These are phyloP conservation scores for Basipetospora sp. DNA, from an alignment of 2,329 filamentous ascomycete species.

Conservation along the genomic window DNA sequence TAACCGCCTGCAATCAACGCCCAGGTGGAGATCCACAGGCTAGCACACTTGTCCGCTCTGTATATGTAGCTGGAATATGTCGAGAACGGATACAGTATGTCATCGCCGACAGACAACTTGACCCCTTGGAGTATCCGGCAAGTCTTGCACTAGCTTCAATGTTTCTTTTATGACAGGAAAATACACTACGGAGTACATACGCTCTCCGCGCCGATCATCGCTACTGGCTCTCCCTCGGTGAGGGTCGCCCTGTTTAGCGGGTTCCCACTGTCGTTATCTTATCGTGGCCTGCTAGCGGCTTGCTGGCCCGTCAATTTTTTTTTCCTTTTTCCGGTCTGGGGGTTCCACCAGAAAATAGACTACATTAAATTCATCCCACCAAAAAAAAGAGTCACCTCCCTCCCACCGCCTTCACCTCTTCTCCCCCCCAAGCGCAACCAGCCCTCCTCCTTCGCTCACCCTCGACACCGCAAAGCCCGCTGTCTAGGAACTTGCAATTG, in stretches of 20 bases:
- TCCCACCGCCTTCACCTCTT: conserved; percentile 2
- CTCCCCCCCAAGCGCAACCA: background rate
- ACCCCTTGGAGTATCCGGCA: no score
- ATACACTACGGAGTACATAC: no score
- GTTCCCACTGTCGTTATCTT: conserved; percentile 5
- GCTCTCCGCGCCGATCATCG: no score
- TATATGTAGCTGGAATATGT: no score
- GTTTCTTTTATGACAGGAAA: no score
- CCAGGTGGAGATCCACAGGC: no score
- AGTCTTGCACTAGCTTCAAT: no score
- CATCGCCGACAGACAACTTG: no score
- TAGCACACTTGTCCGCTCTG: no score
- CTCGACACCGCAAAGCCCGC: background rate
- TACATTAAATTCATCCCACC: conserved; percentile 10
- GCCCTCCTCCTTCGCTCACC: conserved; percentile 1
- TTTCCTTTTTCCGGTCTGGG: conserved; percentile 7
- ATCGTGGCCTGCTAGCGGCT: conserved; percentile 3
- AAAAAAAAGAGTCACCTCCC: conserved; percentile 9
- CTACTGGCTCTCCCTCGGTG: background rate
- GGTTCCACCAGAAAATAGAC: no score
- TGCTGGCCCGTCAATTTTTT: conserved; percentile 2
- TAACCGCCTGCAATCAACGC: no score
- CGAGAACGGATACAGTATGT: no score
- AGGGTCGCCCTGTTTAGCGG: background rate
- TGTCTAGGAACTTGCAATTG: conserved; percentile 5